Base-by-base conservation (phyloP, 2,329 filamentous ascomycete species). In the Alternaria burnsii region DNA sequence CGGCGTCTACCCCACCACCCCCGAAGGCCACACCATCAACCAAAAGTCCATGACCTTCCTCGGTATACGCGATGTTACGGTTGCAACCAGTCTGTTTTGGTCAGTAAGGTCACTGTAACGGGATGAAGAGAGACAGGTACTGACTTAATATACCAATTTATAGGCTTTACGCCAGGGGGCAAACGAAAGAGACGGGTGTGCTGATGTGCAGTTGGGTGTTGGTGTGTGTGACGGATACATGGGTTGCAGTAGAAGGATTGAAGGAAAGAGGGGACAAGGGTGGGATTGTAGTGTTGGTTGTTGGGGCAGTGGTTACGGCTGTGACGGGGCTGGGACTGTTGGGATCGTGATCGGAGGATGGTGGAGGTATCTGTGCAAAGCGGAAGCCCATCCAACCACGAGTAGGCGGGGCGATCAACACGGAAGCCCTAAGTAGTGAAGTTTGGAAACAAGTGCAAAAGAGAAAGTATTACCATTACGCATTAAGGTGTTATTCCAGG, bases 21-120 rank as follows among this genome's bases (percentile, higher is more conserved):
- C 48, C 20, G 48, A 58, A 36, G 57, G 54, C 30, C 57, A 41
- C 16, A 42, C 20, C 7, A 47, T 65, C 22, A 59, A 50, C 22
- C 16, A 46, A 9, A 65, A 59, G 30, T 18, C 22, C 5, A 59
- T 65, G 58, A 14, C 54, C 12, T 65, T 61, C 51, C 58, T 65
- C 18, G 58, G 52, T 30, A 55, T 57, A 7, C 62, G 62, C 38
- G 62, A 65, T 36, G 22, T 65, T 9, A 38, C 48, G 7, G 46
- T 47, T 42, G 51, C 52, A 4, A 28, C 38, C 7, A 36, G 55
- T 9, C 40, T 65, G 2, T 53, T 59, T 8, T 61, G 58, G 55
- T 42, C 4, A 30, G 28, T 30, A 30, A 9, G 9, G 28, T 11
- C 24, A 26, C 7, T 26, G 24, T 26, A 26, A 20, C 24, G 24